phyloP scores from a whole-genome alignment of 1,284 basidiomycete species.

The Apiotrichum sp. region DNA sequence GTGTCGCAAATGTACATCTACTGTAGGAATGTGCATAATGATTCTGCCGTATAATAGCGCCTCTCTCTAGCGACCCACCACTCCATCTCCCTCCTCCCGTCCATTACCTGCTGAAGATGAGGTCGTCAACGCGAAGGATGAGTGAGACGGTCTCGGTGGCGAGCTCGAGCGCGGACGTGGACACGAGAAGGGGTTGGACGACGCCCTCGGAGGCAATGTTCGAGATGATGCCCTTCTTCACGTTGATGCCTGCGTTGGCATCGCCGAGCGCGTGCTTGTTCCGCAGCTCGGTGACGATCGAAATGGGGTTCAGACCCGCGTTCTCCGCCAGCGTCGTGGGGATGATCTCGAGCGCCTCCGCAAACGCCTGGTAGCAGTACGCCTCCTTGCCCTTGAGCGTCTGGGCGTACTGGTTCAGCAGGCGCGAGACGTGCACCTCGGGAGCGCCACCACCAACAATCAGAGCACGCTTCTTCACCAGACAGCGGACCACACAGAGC shows the following conservation, averaged over 20 bases:
- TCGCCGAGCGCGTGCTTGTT: constrained; percentile 96
- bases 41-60: not conserved
- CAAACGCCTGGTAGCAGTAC: constrained; percentile 98
- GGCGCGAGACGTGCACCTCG: constrained; percentile 94
- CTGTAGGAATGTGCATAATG: not conserved
- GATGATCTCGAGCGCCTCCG: constrained; percentile 96
- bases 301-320: constrained; percentile 94
- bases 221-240: constrained; percentile 91
- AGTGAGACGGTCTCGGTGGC: constrained; percentile 97
- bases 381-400: constrained; percentile 97
- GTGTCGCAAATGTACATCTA: no score
- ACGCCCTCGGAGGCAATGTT: constrained; percentile 98
- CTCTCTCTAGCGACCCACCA: no score
- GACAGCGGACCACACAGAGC: constrained; percentile 92
- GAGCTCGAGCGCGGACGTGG: constrained; percentile 90
- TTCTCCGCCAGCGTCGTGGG: constrained; percentile 98
- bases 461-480: constrained; percentile 95
- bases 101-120: constrained; percentile 1
- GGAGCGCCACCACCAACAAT: constrained; percentile 97
- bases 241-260: constrained; percentile 93
- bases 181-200: constrained; percentile 90
- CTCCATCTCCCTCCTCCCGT: no score
- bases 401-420: constrained; percentile 85
- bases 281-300: constrained; percentile 94
- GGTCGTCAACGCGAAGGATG: constrained; percentile 90